Percentiles rank a stretch among this genome's conserved stretches.
Evolutionary conservation across 2,329 filamentous ascomycete species (phyloP).

Genomic region (Nectriaceae sp.): DNA sequence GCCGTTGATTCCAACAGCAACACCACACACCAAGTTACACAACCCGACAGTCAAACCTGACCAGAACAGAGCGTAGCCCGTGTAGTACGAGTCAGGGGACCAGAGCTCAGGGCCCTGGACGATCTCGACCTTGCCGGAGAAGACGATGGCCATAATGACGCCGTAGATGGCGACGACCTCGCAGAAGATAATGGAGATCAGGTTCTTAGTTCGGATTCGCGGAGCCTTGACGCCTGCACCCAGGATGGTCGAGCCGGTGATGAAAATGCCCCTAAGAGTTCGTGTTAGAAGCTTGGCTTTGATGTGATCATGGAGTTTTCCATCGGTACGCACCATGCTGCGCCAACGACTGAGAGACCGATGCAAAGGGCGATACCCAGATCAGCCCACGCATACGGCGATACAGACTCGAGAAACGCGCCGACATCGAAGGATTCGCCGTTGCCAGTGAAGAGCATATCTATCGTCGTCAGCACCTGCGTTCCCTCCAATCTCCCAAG

Average conservation of each 20-base stretch:
- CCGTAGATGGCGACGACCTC: constrained; percentile 99
- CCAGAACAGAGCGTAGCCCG: constrained; percentile 96
- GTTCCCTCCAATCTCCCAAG: constrained; percentile 3
- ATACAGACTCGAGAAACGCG: constrained; percentile 90
- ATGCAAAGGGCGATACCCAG: constrained; percentile 93
- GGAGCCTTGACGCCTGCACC: constrained; percentile 96
- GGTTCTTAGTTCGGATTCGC: constrained; percentile 97
- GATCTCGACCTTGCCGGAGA: constrained; percentile 80
- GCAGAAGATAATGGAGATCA: constrained; percentile 99
- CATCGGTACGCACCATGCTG: constrained; percentile 78
- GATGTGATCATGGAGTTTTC: not conserved
- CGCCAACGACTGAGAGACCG: constrained; percentile 92
- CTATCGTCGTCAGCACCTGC: constrained; percentile 48
- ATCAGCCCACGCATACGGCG: constrained; percentile 91
- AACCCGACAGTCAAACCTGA: constrained; percentile 88
- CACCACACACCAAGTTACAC: constrained; percentile 95
- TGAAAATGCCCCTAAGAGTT: constrained; percentile 86
- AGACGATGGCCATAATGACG: constrained; percentile 99
- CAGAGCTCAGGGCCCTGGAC: constrained; percentile 67
- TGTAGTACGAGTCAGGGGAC: constrained; percentile 84
- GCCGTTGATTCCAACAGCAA: constrained; percentile 97
- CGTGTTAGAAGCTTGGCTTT: constrained; percentile 18
- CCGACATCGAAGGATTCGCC: constrained; percentile 98
- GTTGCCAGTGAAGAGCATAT: constrained; percentile 97
- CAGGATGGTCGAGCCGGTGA: constrained; percentile 95